Evolutionary conservation across 805 yeast species (phyloP).

Genomic region (Yarrowia alimentaria): DNA sequence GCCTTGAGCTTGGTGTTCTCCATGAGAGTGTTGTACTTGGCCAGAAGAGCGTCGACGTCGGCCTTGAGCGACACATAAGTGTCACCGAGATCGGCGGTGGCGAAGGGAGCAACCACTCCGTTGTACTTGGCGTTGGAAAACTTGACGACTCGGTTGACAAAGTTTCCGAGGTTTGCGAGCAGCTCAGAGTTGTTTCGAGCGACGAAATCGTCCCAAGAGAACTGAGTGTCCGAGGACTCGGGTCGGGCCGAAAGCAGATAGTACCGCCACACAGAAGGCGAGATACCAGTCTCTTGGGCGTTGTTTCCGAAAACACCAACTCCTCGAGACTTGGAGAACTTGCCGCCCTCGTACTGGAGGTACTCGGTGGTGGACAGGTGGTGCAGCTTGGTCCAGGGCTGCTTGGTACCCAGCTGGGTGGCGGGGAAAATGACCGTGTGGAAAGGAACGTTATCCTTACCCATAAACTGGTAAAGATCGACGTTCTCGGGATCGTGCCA

Average conservation of each 20-base stretch:
- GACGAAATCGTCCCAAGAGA: conserved; percentile 96
- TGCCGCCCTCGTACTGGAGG: conserved; percentile 96
- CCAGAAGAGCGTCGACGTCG: conserved; percentile 64
- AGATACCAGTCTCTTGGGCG: conserved; percentile 87
- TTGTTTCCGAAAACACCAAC: conserved; percentile 98
- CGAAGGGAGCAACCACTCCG: conserved; percentile 77
- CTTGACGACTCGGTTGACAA: conserved; percentile 89
- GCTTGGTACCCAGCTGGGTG: conserved; percentile 81
- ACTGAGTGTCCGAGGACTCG: conserved; percentile 92
- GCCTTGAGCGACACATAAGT: conserved; percentile 43
- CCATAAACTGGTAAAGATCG: conserved; percentile 93
- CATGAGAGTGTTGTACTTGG: conserved; percentile 65
- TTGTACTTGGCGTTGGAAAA: conserved; percentile 87
- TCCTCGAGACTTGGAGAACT: conserved; percentile 96
- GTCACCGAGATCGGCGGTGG: conserved; percentile 49
- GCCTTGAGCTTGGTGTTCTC: conserved; percentile 72
- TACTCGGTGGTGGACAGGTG: conserved; percentile 95
- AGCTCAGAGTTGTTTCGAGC: conserved; percentile 90
- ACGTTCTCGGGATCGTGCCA: conserved; percentile 94
- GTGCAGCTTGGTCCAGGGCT: conserved; percentile 85
- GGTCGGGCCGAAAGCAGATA: conserved; percentile 91
- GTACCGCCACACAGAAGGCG: conserved; percentile 97
- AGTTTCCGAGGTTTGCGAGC: conserved; percentile 94
- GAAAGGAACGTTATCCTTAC: conserved; percentile 98
- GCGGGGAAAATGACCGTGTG: conserved; percentile 98